Conservation (phyloP, 1,284 basidiomycete genomes). For the Trichosporon sp. region DNA sequence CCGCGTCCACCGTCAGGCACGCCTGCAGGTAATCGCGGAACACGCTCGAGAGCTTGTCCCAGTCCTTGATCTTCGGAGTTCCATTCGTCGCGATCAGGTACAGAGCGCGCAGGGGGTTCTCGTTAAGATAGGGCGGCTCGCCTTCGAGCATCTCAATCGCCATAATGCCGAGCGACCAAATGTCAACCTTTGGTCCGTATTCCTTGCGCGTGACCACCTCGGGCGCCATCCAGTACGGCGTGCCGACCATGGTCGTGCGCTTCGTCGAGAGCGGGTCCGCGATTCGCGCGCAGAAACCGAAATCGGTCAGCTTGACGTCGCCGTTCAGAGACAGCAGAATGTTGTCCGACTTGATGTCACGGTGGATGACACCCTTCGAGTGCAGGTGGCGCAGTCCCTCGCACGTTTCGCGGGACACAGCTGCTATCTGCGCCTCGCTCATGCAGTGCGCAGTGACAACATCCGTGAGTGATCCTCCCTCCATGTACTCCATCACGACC, state of each 20-base stretch:
- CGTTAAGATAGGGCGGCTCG: conserved; percentile 95
- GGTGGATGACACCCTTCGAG: conserved; percentile 91
- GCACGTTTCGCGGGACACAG: conserved; percentile 84
- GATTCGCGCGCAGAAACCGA: conserved; percentile 98
- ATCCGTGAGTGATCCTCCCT: conserved; percentile 85
- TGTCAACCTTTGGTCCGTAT: conserved; percentile 98
- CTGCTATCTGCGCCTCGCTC: conserved; percentile 90
- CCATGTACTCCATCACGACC: conserved; percentile 99
- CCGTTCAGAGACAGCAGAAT: conserved; percentile 88
- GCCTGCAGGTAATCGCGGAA: conserved; percentile 89
- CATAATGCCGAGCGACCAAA: conserved; percentile 99
- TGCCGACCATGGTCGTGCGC: conserved; percentile 99
- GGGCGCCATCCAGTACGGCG: conserved; percentile 99
- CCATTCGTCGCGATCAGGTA: conserved; percentile 98
- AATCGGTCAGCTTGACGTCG: conserved; percentile 96
- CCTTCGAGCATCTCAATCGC: conserved; percentile 99
- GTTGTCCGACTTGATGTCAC: conserved; percentile 98
- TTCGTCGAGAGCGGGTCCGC: conserved; percentile 86
- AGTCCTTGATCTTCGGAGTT: conserved; percentile 95
- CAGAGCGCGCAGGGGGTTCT: conserved; percentile 91
- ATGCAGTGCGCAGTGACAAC: conserved; percentile 96
- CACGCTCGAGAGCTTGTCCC: conserved; percentile 80
- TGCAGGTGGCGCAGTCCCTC: conserved; percentile 92
- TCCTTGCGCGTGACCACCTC: conserved; percentile 98
- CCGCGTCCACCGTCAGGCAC: conserved; percentile 92